phyloP scores from a whole-genome alignment of 2,329 filamentous ascomycete species.

The Claviceps capensis region DNA sequence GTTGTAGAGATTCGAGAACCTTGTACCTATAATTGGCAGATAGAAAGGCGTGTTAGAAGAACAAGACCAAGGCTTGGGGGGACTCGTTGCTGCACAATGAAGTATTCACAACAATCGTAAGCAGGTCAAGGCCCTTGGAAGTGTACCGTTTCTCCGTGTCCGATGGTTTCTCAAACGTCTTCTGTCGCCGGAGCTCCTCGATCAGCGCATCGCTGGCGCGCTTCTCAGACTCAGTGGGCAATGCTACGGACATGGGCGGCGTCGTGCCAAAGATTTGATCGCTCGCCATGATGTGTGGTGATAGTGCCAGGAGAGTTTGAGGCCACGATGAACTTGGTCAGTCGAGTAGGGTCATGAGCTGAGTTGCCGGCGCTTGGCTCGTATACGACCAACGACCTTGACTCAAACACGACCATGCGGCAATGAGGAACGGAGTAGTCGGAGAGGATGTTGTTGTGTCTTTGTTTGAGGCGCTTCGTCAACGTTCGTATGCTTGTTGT shows the following conservation, averaged over 20 bases:
- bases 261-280: slow-evolving; percentile 52
- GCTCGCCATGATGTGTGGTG: slow-evolving; percentile 18
- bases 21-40: slow-evolving; percentile 36
- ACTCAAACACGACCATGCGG: background rate
- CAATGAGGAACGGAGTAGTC: background rate
- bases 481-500: background rate
- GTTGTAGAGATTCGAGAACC: slow-evolving; percentile 65
- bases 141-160: slow-evolving; percentile 70
- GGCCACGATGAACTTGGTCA: background rate
- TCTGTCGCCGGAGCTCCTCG: slow-evolving; percentile 72
- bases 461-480: background rate
- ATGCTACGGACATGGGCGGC: slow-evolving; percentile 61
- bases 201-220: slow-evolving; percentile 66
- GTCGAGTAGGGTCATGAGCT: background rate
- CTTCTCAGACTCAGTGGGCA: slow-evolving; percentile 67
- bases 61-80: background rate
- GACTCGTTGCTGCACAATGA: background rate
- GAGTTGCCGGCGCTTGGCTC: background rate
- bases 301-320: background rate
- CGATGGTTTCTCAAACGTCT: slow-evolving; percentile 75
- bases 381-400: background rate
- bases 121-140: background rate
- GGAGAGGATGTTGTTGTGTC: background rate
- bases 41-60: background rate
- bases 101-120: background rate